phyloP scores from a whole-genome alignment of 1,284 basidiomycete species.

The Fomitopsis palustris region DNA sequence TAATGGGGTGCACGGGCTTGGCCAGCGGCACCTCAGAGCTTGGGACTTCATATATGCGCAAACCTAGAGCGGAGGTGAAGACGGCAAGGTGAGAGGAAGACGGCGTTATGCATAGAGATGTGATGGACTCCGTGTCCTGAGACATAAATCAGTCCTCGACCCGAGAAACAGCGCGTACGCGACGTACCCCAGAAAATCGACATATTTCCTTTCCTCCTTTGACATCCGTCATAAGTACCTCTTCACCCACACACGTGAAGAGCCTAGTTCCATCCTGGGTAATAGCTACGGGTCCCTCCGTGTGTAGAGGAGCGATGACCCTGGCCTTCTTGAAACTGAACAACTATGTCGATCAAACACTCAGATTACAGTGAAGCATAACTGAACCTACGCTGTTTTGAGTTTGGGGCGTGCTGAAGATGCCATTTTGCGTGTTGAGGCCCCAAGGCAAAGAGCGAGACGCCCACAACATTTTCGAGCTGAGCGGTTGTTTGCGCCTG shows the following conservation, averaged over 20 bases:
- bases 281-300: conserved; percentile 81
- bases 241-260: conserved; percentile 85
- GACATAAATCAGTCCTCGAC: not conserved
- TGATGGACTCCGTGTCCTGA: conserved; percentile 67
- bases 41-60: conserved; percentile 66
- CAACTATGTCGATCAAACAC: not conserved
- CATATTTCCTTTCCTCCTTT: conserved; percentile 73
- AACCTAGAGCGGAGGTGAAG: conserved; percentile 69
- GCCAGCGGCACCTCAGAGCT: conserved; percentile 37
- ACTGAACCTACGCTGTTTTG: conserved; percentile 65
- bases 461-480: conserved; percentile 14
- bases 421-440: conserved; percentile 19
- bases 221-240: conserved; percentile 82
- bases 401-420: conserved; percentile 37
- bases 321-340: conserved; percentile 71
- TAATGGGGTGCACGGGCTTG: conserved; percentile 57
- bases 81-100: conserved; percentile 57
- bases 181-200: conserved; percentile 77
- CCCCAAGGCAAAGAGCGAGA: conserved; percentile 6
- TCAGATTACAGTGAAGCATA: not conserved
- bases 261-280: conserved; percentile 79
- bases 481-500: conserved; percentile 20
- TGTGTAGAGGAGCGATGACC: conserved; percentile 79
- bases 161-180: not conserved
- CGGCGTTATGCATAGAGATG: conserved; percentile 64